phyloP scores from a whole-genome alignment of 805 yeast genomes.

The Candida khao-thaluensis region DNA sequence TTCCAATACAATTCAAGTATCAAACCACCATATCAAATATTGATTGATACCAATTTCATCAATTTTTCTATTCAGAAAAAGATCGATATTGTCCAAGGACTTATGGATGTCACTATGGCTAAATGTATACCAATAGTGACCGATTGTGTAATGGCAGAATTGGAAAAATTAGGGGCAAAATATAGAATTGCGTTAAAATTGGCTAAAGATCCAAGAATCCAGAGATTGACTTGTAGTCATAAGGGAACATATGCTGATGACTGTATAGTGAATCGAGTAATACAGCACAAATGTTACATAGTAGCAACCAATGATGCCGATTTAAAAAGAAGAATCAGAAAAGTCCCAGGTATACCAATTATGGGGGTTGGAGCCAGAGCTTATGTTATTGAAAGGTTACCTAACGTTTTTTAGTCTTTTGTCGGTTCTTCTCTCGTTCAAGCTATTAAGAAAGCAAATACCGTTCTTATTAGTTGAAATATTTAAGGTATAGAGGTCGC shows the following conservation, averaged over 20 bases:
- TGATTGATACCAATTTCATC: conserved; percentile 94
- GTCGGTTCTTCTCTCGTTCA: too few species aligned
- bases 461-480: too few species aligned
- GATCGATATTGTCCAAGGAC: conserved; percentile 89
- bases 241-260: conserved; percentile 99
- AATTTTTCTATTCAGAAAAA: conserved; percentile 96
- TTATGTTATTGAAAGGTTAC: conserved; percentile 90
- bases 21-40: conserved; percentile 96
- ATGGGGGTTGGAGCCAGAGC: conserved; percentile 95
- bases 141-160: conserved; percentile 97
- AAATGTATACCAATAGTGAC: conserved; percentile 94
- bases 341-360: conserved; percentile 95
- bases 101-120: conserved; percentile 95
- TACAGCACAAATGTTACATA: conserved; percentile 94
- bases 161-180: conserved; percentile 93
- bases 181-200: conserved; percentile 88
- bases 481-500: too few species aligned
- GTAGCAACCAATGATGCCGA: conserved; percentile 99
- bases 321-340: conserved; percentile 87
- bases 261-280: conserved; percentile 86
- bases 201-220: conserved; percentile 91
- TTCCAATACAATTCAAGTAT: conserved; percentile 93
- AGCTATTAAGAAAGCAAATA: too few species aligned
- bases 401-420: conserved; percentile 70
- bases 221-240: conserved; percentile 84